Percentiles rank a stretch among this genome's conserved stretches.
These are phyloP conservation scores for Phytophthora palmivora DNA, from an alignment of 352 stramenopile genomes.

Conservation along the genomic window DNA sequence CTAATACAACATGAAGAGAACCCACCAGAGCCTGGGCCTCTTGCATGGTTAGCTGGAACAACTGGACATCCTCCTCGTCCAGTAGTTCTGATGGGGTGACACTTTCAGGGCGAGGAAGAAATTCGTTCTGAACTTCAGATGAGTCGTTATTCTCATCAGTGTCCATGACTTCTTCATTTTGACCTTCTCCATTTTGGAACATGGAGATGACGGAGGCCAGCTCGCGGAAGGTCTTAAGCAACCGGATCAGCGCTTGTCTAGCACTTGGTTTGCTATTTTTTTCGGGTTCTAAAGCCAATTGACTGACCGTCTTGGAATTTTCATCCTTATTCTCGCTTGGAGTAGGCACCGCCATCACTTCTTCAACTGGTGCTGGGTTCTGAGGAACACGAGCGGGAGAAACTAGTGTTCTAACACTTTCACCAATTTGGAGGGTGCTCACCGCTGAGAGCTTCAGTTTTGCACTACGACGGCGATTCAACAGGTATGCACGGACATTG, in stretches of 20 bases:
- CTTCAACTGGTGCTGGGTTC: constrained; percentile 1
- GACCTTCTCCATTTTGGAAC: constrained; percentile 19
- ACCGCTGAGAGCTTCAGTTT: constrained; percentile 20
- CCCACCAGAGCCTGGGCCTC: constrained; percentile 36
- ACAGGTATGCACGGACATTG: constrained; percentile 67
- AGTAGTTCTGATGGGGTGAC: constrained; percentile 10
- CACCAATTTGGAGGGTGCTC: constrained; percentile 1
- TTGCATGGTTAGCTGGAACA: constrained; percentile 40
- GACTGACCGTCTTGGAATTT: not conserved
- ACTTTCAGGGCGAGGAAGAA: constrained; percentile 9
- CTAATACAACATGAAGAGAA: constrained; percentile 38
- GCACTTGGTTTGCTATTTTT: constrained; percentile 16
- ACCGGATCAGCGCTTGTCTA: constrained; percentile 25
- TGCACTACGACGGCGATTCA: constrained; percentile 46
- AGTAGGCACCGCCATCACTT: not conserved
- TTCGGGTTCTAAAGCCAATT: not conserved
- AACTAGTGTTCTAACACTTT: constrained; percentile 15
- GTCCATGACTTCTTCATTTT: constrained; percentile 1
- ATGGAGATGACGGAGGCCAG: constrained; percentile 32
- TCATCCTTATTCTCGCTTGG: constrained; percentile 9
- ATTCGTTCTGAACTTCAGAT: not conserved
- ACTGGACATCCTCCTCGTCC: constrained; percentile 25
- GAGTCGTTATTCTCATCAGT: constrained; percentile 1
- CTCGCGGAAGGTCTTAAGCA: constrained; percentile 39
- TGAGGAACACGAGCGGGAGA: not conserved